Evolutionary conservation across 108 stramenopile genomes (phyloP).

Genomic region (Pseudonitzschia delicatissima): DNA sequence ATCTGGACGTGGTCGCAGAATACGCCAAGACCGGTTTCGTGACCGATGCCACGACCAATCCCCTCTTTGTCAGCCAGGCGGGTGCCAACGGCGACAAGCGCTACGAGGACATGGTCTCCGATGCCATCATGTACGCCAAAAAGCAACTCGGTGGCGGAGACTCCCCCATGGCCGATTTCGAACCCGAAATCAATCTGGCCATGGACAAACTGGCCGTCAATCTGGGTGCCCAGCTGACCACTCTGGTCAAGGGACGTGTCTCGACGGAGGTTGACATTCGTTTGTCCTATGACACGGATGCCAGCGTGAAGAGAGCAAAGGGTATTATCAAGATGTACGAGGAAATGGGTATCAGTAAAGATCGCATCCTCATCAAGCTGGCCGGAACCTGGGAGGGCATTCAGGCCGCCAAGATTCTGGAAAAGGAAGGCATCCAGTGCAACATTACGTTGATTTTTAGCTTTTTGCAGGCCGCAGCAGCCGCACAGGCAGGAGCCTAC

Average conservation of each 20-base stretch:
- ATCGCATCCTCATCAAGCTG: conserved; percentile 94
- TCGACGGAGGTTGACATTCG: conserved; percentile 98
- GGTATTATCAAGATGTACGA: conserved; percentile 92
- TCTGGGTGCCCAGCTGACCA: conserved; percentile 84
- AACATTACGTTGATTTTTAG: conserved; percentile 96
- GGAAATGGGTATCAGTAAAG: conserved; percentile 72
- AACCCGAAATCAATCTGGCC: conserved; percentile 56
- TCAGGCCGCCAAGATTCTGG: conserved; percentile 86
- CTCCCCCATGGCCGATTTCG: conserved; percentile 41
- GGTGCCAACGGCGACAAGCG: conserved; percentile 69
- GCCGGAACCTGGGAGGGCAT: conserved; percentile 99
- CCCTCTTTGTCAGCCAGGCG: conserved; percentile 86
- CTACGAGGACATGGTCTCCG: conserved; percentile 73
- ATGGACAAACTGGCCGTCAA: conserved; percentile 96
- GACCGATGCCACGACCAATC: conserved; percentile 92
- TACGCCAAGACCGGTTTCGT: conserved; percentile 74
- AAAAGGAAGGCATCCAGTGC: conserved; percentile 92
- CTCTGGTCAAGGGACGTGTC: conserved; percentile 88
- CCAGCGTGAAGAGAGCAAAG: conserved; percentile 75
- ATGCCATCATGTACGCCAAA: conserved; percentile 81
- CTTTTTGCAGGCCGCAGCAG: conserved; percentile 93
- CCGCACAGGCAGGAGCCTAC: conserved; percentile 91
- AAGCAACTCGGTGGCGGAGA: conserved; percentile 50
- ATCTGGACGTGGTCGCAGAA: conserved; percentile 65
- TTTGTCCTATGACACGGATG: conserved; percentile 90